phyloP scores from a whole-genome alignment of 2,329 filamentous ascomycete genomes.

The Calonectria hawksworthii region DNA sequence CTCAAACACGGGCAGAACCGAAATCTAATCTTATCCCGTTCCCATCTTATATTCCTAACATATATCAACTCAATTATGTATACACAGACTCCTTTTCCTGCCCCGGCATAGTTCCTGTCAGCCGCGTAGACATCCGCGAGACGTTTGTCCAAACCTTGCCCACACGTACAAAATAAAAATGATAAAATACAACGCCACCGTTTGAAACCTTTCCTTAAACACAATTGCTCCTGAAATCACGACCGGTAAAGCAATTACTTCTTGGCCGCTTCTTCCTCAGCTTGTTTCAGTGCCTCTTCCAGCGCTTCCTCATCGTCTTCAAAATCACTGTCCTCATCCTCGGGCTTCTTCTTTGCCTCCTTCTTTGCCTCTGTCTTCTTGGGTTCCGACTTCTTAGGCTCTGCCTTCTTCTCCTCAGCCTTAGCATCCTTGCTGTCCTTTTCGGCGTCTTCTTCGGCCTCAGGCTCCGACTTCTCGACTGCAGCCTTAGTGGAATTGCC shows the following conservation, averaged over 20 bases:
- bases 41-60: conserved; percentile 14
- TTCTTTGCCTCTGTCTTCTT: conserved; percentile 33
- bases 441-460: conserved; percentile 23
- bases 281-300: conserved; percentile 51
- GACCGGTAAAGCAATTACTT: conserved; percentile 24
- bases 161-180: conserved; percentile 11
- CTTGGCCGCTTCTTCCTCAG: conserved; percentile 47
- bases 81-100: conserved; percentile 34
- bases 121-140: conserved; percentile 18
- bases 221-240: conserved; percentile 20
- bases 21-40: conserved; percentile 24
- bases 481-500: conserved; percentile 50
- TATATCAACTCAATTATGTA: neutral
- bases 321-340: conserved; percentile 47
- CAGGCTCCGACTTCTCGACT: conserved; percentile 46
- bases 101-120: conserved; percentile 30
- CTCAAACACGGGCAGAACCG: neutral
- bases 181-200: conserved; percentile 33
- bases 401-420: conserved; percentile 41
- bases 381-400: conserved; percentile 38
- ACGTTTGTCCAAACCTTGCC: conserved; percentile 19
- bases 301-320: conserved; percentile 55
- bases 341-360: conserved; percentile 29
- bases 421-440: conserved; percentile 35
- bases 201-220: conserved; percentile 23